phyloP scores from a whole-genome alignment of 768 basidiomycete genomes.

The Macrocybe gigantea region DNA sequence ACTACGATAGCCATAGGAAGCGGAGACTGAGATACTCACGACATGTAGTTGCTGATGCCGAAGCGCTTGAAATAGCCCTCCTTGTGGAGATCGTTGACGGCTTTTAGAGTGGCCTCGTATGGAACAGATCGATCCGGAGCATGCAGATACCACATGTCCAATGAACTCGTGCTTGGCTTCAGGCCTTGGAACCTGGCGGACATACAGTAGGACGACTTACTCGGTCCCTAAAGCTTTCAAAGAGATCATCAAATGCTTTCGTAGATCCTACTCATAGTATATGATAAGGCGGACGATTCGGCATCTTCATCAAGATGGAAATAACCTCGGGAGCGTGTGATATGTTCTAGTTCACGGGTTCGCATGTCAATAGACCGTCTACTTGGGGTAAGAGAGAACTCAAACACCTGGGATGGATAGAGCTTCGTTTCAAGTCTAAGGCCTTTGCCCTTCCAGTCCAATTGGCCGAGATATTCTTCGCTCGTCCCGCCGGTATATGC shows the following conservation, averaged over 20 bases:
- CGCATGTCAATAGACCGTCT: not conserved
- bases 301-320: not conserved
- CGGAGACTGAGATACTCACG: slow-evolving; percentile 25
- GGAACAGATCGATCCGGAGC: slow-evolving; percentile 54
- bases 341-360: slow-evolving; percentile 11
- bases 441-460: slow-evolving; percentile 42
- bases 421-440: slow-evolving; percentile 58
- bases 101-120: slow-evolving; percentile 49
- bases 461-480: slow-evolving; percentile 48
- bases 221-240: slow-evolving; percentile 36
- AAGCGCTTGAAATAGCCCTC: slow-evolving; percentile 58
- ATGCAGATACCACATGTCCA: slow-evolving; percentile 53
- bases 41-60: slow-evolving; percentile 56
- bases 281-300: not conserved
- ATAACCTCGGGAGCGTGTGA: slow-evolving; percentile 25
- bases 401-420: slow-evolving; percentile 29
- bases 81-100: slow-evolving; percentile 47
- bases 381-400: not conserved
- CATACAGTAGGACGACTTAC: slow-evolving; percentile 24
- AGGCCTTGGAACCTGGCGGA: slow-evolving; percentile 1
- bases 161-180: slow-evolving; percentile 27
- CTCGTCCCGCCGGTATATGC: slow-evolving; percentile 35
- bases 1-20: slow-evolving; percentile 7
- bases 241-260: slow-evolving; percentile 40
- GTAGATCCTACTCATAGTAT: slow-evolving; percentile 27